Conservation (phyloP, 192 early-diverging fungal genomes). For the Spizellomyces punctatus region DNA sequence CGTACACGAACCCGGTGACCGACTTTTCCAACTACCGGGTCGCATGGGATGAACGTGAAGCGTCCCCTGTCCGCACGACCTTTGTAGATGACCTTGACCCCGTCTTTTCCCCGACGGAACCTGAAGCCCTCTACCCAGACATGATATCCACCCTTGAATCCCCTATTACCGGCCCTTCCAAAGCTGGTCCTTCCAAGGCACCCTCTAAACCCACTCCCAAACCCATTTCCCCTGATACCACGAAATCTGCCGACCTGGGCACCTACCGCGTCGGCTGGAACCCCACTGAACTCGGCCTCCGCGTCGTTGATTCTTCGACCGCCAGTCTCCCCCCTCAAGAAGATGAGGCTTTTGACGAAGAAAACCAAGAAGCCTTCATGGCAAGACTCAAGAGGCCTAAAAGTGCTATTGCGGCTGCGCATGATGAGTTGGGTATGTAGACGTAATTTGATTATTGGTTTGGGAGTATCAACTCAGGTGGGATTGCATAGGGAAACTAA, state of each 20-base stretch:
- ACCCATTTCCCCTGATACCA: constrained; percentile 3
- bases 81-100: background rate
- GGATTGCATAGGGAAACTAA: no score
- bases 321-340: no score
- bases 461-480: no score
- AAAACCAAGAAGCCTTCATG: no score
- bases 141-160: background rate
- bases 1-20: background rate
- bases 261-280: constrained; percentile 37
- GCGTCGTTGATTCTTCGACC: background rate
- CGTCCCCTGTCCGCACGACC: constrained; percentile 8
- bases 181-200: background rate
- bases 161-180: background rate
- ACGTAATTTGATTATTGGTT: no score
- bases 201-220: background rate
- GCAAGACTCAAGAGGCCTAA: no score
- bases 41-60: constrained; percentile 33
- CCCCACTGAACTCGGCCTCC: constrained; percentile 16
- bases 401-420: no score
- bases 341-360: no score
- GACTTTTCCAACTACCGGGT: constrained; percentile 39
- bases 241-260: constrained; percentile 28
- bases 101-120: constrained; percentile 5
- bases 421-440: no score
- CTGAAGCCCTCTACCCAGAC: background rate